Base-by-base conservation (phyloP, 78 protist species). In the slime mould (Dictyostelium discoideum) region DNA sequence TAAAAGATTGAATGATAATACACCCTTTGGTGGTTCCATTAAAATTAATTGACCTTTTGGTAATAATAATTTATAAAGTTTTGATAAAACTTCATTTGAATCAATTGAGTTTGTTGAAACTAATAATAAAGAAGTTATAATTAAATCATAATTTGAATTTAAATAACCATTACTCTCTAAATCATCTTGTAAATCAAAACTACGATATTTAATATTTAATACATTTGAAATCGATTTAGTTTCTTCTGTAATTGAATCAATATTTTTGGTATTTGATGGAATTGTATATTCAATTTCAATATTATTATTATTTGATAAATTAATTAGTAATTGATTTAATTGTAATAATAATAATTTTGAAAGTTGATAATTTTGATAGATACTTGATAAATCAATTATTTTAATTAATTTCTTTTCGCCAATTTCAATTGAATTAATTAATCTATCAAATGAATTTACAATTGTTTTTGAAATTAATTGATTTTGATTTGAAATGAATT, bases 251-350 rank as follows among this genome's bases (percentile, higher is more conserved):
- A 82, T 24, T 1, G 20, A 13, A 10, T 69, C 77, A 11, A 69
- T 11, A 11, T 10, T 26, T 69, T 69, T 69, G 11, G 20, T 11
- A 24, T 69, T 69, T 69, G 72, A 63, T 22, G 76, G 26, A 26
- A 69, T 69, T 69, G 93, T 87, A 24, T 54, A 87, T 60, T 87
- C 93, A 16, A 69, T 69, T 85, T 74, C 77, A 42, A 42, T n/a
- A 14, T 63, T 69, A 11, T 69, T 69, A n/a, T 13, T 84, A 3
- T 63, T 40, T 22, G 63, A 32, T 8, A 54, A 54, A 54, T 63
- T 40, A 65, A 22, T 46, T 2, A 20, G 22, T 13, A 84, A 84
- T 84, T 84, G 88, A 39, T 63, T 85, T 18, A 67, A 69, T 13
- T 39, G 8, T 42, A 8, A 11, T 37, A 63, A 65, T 18, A 67